Evolutionary conservation across 441 rosid species (phyloP), one percentile per base, ranked within the genome.

Genomic region (Mallotus japonicus): DNA sequence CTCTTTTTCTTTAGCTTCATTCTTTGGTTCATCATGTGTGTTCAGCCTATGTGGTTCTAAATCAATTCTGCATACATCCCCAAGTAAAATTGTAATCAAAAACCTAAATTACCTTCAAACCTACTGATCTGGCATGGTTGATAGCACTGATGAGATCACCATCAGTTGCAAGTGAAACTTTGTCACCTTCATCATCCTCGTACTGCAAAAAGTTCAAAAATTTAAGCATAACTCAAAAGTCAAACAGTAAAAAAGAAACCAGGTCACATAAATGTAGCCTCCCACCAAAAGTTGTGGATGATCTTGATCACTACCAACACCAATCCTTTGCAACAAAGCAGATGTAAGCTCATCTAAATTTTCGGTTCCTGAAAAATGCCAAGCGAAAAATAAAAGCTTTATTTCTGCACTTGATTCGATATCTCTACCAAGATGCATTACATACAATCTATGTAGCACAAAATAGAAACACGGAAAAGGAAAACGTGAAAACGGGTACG

Each of bases 161-260:
- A 56, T 92, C 92, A 67, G 86, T 77, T 60, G 87, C 72, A 28
- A 92, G 85, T 68, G 87, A 73, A 81, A 92, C 89, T 76, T 81
- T 87, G 70, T 92, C 96, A 44, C 97, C 89, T 83, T 94, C 97
- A 34, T 92, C 98, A 59, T 94, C 96, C 80, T 88, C 88, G 46
- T 92, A 92, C 97, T 90, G 53, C 37, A 67, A 57, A 64, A 59
- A 14, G 67, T n/a, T 4, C 44, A 50, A 19, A 37, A 16, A 59
- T 49, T 28, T 32, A 64, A 42, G 16, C 20, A 66, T 58, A 19
- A 57, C 54, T 28, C 0, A 24, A 17, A 69, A 70, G 42, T 22
- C 6, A 46, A 56, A 9, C 32, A 44, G n/a, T 11, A 73, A 69
- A 34, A 47, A 37, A 19, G 69, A 34, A 56, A 54, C 9, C 53